phyloP scores from a whole-genome alignment of 352 stramenopile species.

The Globisporangium orthogonon region DNA sequence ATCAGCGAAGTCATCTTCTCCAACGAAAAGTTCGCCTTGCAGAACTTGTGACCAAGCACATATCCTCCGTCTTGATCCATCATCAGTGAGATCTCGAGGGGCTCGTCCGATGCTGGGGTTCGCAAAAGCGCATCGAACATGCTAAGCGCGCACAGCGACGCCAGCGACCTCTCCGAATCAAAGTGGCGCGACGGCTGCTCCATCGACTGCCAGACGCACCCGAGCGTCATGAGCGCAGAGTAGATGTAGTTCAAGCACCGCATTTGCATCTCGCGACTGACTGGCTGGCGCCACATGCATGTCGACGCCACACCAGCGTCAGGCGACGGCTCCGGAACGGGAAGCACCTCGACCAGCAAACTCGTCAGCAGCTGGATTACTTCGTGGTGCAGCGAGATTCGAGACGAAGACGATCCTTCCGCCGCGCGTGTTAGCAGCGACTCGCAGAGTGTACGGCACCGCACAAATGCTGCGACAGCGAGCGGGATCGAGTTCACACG shows the following conservation, averaged over 20 bases:
- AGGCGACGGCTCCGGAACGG: conserved; percentile 36
- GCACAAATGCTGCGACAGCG: conserved; percentile 74
- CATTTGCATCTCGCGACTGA: conserved; percentile 76
- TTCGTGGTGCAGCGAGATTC: conserved; percentile 85
- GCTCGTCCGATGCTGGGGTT: conserved; percentile 61
- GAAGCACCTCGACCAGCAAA: conserved; percentile 78
- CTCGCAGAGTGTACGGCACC: conserved; percentile 73
- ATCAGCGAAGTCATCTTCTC: conserved; percentile 70
- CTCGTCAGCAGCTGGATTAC: conserved; percentile 83
- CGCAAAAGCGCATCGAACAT: conserved; percentile 83
- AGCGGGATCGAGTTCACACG: conserved; percentile 65
- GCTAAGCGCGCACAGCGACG: conserved; percentile 64
- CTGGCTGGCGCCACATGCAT: conserved; percentile 71
- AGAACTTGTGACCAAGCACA: conserved; percentile 79
- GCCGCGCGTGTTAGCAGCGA: conserved; percentile 71
- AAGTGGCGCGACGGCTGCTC: conserved; percentile 82
- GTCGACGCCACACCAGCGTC: conserved; percentile 15
- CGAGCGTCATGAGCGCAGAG: conserved; percentile 72
- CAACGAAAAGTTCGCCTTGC: conserved; percentile 79
- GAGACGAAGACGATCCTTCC: conserved; percentile 86
- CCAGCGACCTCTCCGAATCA: conserved; percentile 80
- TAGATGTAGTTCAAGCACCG: conserved; percentile 74
- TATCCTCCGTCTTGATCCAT: conserved; percentile 79
- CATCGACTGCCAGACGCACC: conserved; percentile 85
- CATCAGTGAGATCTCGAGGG: conserved; percentile 75